Evolutionary conservation across 768 basidiomycete species (phyloP).

Genomic region (Tulasnella sp.): DNA sequence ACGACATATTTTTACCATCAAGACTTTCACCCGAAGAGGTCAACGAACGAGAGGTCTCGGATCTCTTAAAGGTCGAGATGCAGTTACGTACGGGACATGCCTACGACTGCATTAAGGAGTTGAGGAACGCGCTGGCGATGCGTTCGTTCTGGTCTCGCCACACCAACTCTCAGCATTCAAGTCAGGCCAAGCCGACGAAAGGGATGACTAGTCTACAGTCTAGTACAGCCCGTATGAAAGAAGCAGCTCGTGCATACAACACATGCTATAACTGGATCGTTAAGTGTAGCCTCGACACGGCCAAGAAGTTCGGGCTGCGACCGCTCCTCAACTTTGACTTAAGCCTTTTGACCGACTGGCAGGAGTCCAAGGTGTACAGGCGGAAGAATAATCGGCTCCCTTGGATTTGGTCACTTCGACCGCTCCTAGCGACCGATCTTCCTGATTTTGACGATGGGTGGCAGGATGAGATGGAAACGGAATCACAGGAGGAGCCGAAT

Average conservation of each 20-base stretch:
- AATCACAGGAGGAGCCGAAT: too few species aligned
- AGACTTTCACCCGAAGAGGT: not conserved
- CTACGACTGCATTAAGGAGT: not conserved
- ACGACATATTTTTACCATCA: not conserved
- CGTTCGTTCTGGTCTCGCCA: not conserved
- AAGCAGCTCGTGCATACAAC: not conserved
- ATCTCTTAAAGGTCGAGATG: not conserved
- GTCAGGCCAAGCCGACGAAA: not conserved
- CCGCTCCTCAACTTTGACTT: not conserved
- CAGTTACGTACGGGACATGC: not conserved
- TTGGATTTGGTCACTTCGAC: not conserved
- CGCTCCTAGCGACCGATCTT: not conserved
- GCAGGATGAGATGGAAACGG: not conserved
- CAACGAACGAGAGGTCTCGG: not conserved
- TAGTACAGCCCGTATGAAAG: not conserved
- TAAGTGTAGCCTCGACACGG: not conserved
- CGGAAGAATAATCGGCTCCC: not conserved
- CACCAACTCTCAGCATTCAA: not conserved
- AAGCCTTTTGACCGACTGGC: not conserved
- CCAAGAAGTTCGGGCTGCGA: not conserved
- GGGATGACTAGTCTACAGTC: not conserved
- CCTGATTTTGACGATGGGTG: too few species aligned
- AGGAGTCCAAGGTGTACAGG: not conserved
- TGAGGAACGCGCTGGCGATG: not conserved
- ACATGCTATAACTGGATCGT: not conserved